A percentile compares a stretch with the other conserved stretches of the same genome.
phyloP scores from a whole-genome alignment of 345 rosid species.

The Brassica cretica region DNA sequence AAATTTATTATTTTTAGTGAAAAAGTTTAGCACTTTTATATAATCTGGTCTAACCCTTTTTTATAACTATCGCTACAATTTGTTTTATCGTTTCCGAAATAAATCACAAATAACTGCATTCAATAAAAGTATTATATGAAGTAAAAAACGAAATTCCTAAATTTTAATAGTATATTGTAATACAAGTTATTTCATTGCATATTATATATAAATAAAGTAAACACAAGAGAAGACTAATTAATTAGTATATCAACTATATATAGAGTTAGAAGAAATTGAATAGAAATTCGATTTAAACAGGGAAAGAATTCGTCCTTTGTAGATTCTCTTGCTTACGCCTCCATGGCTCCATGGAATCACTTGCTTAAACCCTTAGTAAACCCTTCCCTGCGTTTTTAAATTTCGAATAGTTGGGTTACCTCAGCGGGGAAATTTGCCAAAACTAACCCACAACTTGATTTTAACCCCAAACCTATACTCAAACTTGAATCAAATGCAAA shows the following conservation, averaged over 20 bases:
- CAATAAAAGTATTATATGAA: neutral
- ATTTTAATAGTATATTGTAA: neutral
- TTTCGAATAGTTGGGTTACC: constrained; percentile 21
- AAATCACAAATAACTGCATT: neutral
- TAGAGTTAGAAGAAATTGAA: neutral
- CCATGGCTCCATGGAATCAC: constrained; percentile 72
- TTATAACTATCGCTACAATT: too few species aligned
- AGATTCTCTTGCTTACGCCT: constrained; percentile 47
- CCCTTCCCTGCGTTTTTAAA: constrained; percentile 52
- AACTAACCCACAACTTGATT: too few species aligned
- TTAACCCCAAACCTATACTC: too few species aligned
- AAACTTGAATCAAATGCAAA: too few species aligned
- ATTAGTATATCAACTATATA: constrained; percentile 3
- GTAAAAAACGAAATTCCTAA: neutral
- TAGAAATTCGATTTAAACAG: constrained; percentile 14
- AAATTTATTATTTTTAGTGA: too few species aligned
- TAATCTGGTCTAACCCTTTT: too few species aligned
- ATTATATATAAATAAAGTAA: constrained; percentile 20
- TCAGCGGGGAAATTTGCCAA: neutral
- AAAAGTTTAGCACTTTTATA: too few species aligned
- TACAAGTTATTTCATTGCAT: neutral
- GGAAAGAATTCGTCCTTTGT: constrained; percentile 20
- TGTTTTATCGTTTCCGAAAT: too few species aligned
- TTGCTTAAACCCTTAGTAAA: constrained; percentile 60
- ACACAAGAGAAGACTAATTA: constrained; percentile 7